Evolutionary conservation across 768 basidiomycete species (phyloP).

Genomic region (Phanerochaete carnosa): DNA sequence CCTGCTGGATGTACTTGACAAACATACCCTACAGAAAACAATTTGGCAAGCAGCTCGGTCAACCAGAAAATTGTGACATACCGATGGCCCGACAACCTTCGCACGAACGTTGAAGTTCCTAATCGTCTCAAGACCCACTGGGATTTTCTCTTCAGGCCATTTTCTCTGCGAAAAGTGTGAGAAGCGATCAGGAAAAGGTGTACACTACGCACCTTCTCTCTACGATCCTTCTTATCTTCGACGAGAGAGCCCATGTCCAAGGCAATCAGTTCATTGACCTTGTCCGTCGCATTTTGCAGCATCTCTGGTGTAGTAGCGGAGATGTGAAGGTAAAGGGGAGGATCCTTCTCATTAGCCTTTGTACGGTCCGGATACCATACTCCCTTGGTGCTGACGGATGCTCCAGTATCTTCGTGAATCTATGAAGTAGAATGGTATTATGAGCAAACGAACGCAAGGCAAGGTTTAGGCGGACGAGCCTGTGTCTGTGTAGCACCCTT

Average conservation of each 20-base stretch:
- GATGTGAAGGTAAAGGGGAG: conserved; percentile 91
- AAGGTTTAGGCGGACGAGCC: conserved; percentile 41
- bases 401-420: conserved; percentile 92
- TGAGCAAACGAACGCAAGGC: neutral
- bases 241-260: conserved; percentile 80
- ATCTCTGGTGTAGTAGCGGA: conserved; percentile 68
- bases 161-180: conserved; percentile 58
- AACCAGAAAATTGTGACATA: conserved; percentile 33
- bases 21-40: conserved; percentile 72
- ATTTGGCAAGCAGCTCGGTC: neutral
- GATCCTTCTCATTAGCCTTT: conserved; percentile 90
- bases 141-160: conserved; percentile 97
- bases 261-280: conserved; percentile 67
- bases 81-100: conserved; percentile 94
- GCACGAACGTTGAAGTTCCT: conserved; percentile 97
- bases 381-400: conserved; percentile 89
- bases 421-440: conserved; percentile 27
- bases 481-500: conserved; percentile 91
- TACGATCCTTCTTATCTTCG: conserved; percentile 70
- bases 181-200: neutral
- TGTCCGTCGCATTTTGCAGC: conserved; percentile 65
- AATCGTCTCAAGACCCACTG: conserved; percentile 84
- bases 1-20: conserved; percentile 97
- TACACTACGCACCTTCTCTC: conserved; percentile 53
- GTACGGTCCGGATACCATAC: conserved; percentile 93